These are phyloP conservation scores for Xylaria polymorpha DNA, from an alignment of 2,329 filamentous ascomycete genomes.

Conservation along the genomic window DNA sequence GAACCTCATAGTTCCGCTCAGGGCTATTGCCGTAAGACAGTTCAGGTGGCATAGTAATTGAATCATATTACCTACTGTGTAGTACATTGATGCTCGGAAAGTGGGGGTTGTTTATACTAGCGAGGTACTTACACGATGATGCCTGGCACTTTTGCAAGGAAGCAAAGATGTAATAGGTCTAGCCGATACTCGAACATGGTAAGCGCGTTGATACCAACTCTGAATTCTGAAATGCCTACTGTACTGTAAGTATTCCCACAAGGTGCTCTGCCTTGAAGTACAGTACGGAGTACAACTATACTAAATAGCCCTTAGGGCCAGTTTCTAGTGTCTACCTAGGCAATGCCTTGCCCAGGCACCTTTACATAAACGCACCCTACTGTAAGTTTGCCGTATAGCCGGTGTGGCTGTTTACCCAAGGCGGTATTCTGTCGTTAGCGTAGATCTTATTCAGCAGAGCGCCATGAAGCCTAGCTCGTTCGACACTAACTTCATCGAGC, in stretches of 20 bases:
- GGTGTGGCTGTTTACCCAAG: conserved; percentile 5
- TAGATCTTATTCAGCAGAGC: conserved; percentile 16
- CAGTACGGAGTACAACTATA: no score
- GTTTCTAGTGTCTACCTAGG: conserved; percentile 12
- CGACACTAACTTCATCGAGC: conserved; percentile 6
- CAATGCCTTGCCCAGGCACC: background rate
- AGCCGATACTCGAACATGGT: background rate
- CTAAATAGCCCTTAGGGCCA: background rate
- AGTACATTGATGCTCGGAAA: background rate
- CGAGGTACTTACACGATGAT: background rate
- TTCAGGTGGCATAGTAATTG: background rate
- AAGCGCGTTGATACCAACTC: background rate
- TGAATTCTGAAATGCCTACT: background rate
- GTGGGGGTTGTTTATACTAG: background rate
- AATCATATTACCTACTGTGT: background rate
- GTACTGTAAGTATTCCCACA: no score
- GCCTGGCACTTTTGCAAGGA: conserved; percentile 6
- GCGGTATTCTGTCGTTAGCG: conserved; percentile 1
- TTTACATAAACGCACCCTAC: background rate
- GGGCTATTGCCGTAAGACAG: background rate
- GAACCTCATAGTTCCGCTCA: background rate
- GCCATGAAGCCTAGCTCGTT: background rate
- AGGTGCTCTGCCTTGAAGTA: background rate
- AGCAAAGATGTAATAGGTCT: background rate
- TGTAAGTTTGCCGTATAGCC: conserved; percentile 21